Evolutionary conservation across 2,329 filamentous ascomycete species (phyloP), one percentile per base, ranked within the genome.

Genomic region (Diaporthe sp.): DNA sequence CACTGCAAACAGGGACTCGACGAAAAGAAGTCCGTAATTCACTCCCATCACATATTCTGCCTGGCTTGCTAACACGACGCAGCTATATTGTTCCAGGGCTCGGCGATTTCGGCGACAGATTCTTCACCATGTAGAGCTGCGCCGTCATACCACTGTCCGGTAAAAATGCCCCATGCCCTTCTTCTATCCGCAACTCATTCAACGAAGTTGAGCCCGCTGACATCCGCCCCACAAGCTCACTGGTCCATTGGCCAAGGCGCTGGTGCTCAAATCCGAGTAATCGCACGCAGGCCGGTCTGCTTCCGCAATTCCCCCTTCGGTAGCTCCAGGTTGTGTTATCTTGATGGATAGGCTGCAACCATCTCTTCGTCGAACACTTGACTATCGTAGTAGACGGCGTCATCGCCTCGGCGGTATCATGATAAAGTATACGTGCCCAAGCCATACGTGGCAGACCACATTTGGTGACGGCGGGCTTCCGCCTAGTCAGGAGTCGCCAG

Each of bases 71-170:
- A 82, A 88, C 82, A 71, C 66, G 71, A 75, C 47, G 77, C 82
- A 98, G 96, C 83, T 98, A 98, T 83, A 98, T 98, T 81, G 91
- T 97, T 71, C 96, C 96, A 37, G 96, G 96, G 37, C 88, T 98
- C 25, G 96, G 96, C 78, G 96, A 98, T 83, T 98, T 98, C 84
- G 96, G 96, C 75, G 96, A 98, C 83, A 90, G 96, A 77, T 98
- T 97, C 85, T 98, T 98, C 84, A 98, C 96, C 72, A 91, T 98
- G 83, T 98, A 82, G n/a, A 84, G 76, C 63, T 47, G 72, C 37
- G 53, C 59, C 44, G 15, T 44, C 37, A n/a, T 47, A 47, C 30
- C 39, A 59, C 50, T 65, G 35, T 71, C 59, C 37, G 63, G 73
- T 50, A 70, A 44, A 44, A 42, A 65, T 17, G 47, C 19, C 65